Evolutionary conservation across 2,329 filamentous ascomycete genomes (phyloP), one percentile per base, ranked within the genome.

Genomic region (Venturia oleaginea): DNA sequence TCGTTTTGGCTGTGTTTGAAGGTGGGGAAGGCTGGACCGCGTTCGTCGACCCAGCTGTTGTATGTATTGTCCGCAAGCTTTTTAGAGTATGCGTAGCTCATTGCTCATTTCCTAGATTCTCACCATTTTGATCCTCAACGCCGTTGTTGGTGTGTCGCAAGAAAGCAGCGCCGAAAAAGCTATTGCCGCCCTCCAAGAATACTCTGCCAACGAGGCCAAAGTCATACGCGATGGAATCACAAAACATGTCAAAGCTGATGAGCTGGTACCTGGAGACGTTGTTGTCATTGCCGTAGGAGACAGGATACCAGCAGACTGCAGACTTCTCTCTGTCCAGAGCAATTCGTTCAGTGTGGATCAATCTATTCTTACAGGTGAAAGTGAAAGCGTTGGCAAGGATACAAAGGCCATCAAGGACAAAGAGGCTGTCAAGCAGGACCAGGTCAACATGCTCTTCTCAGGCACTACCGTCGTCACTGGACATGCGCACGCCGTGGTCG

Each of bases 151-250:
- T 74, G 94, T 99, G 34, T 97, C 93, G 65, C 94, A 99, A 81
- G 94, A 99, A 81, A 97, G 91, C 78, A 97, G 92, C 74, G 94
- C 94, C 69, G 94, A 99, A 77, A 97, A 97, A 80, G 94, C 94
- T 62, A 99, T 99, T 75, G 92, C 94, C 32, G 94, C 94, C 55
- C 85, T 99, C 65, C 94, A 99, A 78, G 93, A 99, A 84, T 99
- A 99, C 80, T 97, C 93, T 37, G 94, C 94, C 72, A 99, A 97
- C 77, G 91, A 96, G 77, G 93, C 94, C 70, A 99, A 93, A 74
- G 93, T 96, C 63, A 77, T 96, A 66, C 90, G 94, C 72, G 87
- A 93, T 78, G 92, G 93, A 61, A 85, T 88, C 70, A 81, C 93
- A 67, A 85, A 87, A 68, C 86, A 89, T 69, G 80, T 99, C 79